Percentiles rank a stretch among this genome's conserved stretches.
Evolutionary conservation across 2,329 filamentous ascomycete species (phyloP).

Genomic region (Ceratocystis huliohia): DNA sequence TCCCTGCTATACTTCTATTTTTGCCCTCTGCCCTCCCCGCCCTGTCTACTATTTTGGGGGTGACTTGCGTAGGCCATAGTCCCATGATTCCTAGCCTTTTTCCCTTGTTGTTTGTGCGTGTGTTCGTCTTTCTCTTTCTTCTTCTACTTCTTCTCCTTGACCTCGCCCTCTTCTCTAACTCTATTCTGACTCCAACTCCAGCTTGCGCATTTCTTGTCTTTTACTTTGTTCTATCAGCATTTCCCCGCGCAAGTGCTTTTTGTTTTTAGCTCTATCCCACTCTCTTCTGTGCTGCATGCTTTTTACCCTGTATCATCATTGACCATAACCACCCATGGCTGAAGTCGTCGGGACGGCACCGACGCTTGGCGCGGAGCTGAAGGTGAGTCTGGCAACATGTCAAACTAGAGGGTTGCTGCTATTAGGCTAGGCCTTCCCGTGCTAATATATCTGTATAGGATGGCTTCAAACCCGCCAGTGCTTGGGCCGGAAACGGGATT

Average conservation of each 20-base stretch:
- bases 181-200: background rate
- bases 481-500: slow-evolving; percentile 82
- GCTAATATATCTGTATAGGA: slow-evolving; percentile 44
- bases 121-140: slow-evolving; percentile 1
- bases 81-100: slow-evolving; percentile 14
- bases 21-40: slow-evolving; percentile 2
- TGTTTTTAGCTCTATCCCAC: slow-evolving; percentile 11
- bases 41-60: slow-evolving; percentile 8
- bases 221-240: background rate
- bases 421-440: background rate
- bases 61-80: slow-evolving; percentile 7
- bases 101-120: slow-evolving; percentile 13
- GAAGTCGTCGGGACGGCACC: slow-evolving; percentile 64
- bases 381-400: slow-evolving; percentile 47
- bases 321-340: slow-evolving; percentile 75
- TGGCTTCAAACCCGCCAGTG: slow-evolving; percentile 89
- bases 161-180: background rate
- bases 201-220: background rate
- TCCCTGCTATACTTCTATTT: slow-evolving; percentile 9
- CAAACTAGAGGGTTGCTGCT: background rate
- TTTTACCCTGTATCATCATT: slow-evolving; percentile 16
- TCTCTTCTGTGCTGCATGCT: slow-evolving; percentile 14
- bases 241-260: slow-evolving; percentile 21
- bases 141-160: slow-evolving; percentile 5
- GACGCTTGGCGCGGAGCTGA: slow-evolving; percentile 86